phyloP scores from a whole-genome alignment of 306 rosid species.

The Clitoria ternatea region DNA sequence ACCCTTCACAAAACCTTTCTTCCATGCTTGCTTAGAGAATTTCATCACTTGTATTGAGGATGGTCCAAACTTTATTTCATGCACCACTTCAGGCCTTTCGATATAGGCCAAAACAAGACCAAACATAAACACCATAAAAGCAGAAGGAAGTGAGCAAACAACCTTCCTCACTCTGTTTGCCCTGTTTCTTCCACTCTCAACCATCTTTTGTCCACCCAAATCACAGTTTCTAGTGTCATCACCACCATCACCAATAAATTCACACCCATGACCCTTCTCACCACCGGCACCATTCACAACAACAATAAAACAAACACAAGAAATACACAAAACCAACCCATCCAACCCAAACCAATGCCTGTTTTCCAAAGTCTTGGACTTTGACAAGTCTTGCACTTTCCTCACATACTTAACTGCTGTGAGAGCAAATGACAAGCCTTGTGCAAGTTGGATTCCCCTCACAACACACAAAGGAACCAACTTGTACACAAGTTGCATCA shows the following conservation, averaged over 20 bases:
- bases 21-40: constrained; percentile 51
- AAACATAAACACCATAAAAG: constrained; percentile 48
- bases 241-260: background rate
- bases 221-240: background rate
- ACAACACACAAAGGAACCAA: constrained; percentile 50
- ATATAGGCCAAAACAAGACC: constrained; percentile 53
- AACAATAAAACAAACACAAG: constrained; percentile 51
- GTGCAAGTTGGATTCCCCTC: constrained; percentile 68
- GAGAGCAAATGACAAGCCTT: constrained; percentile 64
- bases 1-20: constrained; percentile 57
- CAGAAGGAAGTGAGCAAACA: constrained; percentile 55
- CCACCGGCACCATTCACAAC: constrained; percentile 50
- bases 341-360: constrained; percentile 65
- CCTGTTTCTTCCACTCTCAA: background rate
- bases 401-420: constrained; percentile 54
- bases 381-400: constrained; percentile 41
- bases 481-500: constrained; percentile 53
- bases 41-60: constrained; percentile 46
- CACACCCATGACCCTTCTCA: background rate
- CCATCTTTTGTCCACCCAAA: constrained; percentile 1
- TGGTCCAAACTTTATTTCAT: constrained; percentile 53
- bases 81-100: constrained; percentile 42
- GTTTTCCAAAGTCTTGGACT: constrained; percentile 32
- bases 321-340: constrained; percentile 54
- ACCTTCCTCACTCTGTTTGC: constrained; percentile 22